These are phyloP conservation scores for Aspergillus udagawae DNA, from an alignment of 2,329 filamentous ascomycete species.

Conservation along the genomic window DNA sequence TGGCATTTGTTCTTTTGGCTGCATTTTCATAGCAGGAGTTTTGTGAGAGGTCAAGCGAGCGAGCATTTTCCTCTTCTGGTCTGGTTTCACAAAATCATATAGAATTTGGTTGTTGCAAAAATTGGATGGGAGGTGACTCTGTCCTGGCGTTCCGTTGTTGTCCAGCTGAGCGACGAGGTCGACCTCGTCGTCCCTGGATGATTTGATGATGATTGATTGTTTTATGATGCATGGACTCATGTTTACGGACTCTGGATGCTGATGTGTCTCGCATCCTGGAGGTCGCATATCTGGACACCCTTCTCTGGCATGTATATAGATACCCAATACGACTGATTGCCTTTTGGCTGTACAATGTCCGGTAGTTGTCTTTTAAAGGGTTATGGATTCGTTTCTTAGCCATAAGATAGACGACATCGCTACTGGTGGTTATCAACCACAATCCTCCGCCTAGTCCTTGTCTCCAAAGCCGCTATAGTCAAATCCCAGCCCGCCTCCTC, in stretches of 20 bases:
- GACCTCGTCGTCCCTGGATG: not conserved
- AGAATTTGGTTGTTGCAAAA: not conserved
- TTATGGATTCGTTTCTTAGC: not conserved
- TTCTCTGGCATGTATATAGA: not conserved
- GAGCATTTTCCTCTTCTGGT: slow-evolving; percentile 11
- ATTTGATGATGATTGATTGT: not conserved
- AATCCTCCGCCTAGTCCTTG: slow-evolving; percentile 48
- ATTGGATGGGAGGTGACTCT: not conserved
- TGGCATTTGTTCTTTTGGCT: slow-evolving; percentile 15
- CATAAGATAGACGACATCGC: not conserved
- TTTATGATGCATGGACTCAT: not conserved
- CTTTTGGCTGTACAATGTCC: not conserved
- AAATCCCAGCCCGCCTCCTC: slow-evolving; percentile 62
- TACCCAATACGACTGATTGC: not conserved
- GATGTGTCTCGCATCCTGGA: not conserved
- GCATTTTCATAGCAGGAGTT: slow-evolving; percentile 19
- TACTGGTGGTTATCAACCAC: not conserved
- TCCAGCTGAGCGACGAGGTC: not conserved
- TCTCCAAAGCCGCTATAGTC: slow-evolving; percentile 62
- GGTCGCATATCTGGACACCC: not conserved
- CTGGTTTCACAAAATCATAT: slow-evolving; percentile 5
- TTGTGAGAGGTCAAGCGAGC: slow-evolving; percentile 11
- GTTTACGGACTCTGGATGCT: not conserved
- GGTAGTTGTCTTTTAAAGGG: not conserved
- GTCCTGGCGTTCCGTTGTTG: not conserved